Conservation (phyloP, 768 basidiomycete species). For the Lentinus tigrinus region DNA sequence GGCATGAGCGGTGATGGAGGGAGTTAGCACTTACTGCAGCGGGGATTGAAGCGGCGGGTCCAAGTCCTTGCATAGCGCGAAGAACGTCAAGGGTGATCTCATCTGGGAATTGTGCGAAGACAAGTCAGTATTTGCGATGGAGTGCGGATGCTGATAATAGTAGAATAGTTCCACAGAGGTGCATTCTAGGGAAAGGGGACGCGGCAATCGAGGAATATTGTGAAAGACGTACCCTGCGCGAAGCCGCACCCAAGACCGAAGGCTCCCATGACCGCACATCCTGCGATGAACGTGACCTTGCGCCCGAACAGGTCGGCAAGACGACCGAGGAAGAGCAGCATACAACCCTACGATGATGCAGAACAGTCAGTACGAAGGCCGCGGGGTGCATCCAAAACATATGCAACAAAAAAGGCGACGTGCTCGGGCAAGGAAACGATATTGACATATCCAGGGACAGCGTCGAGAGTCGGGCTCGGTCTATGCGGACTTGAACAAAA, state of each 20-base stretch:
- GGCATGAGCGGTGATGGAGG: background rate
- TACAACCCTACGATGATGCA: slow-evolving; percentile 55
- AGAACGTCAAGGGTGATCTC: slow-evolving; percentile 64
- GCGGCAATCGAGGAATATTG: background rate
- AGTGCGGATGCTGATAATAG: background rate
- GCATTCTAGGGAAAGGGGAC: no score
- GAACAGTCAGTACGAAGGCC: background rate
- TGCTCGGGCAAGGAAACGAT: no score
- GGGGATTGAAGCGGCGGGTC: slow-evolving; percentile 73
- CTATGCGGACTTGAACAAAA: no score
- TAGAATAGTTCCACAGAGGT: no score
- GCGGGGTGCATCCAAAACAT: no score
- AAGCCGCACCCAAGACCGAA: slow-evolving; percentile 71
- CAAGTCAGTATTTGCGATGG: background rate
- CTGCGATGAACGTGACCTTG: slow-evolving; percentile 63
- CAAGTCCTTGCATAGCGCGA: slow-evolving; percentile 79
- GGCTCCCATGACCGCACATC: slow-evolving; percentile 49
- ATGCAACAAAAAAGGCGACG: no score
- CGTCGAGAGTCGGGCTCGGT: no score
- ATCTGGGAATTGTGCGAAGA: slow-evolving; percentile 37
- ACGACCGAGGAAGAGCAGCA: slow-evolving; percentile 75
- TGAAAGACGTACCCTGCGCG: slow-evolving; percentile 45
- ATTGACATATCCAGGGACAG: no score
- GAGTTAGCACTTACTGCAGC: slow-evolving; percentile 49
- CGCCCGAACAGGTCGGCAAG: slow-evolving; percentile 80